These are phyloP conservation scores for Solanum hybrid DNA, from an alignment of 305 asterid genomes.

Conservation along the genomic window DNA sequence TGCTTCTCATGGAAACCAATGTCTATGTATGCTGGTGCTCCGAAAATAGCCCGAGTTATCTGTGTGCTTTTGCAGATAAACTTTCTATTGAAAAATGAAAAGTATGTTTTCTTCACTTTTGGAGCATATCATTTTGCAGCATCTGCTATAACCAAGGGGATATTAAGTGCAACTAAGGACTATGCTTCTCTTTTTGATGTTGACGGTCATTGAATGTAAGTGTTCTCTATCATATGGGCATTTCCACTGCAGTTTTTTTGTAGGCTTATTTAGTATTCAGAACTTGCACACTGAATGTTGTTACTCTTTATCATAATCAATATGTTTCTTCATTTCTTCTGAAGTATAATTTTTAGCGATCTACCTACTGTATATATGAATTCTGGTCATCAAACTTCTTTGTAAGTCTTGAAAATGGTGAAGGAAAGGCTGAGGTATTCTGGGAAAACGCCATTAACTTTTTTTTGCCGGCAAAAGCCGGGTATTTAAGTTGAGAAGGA, in stretches of 20 bases:
- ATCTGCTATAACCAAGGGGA: neutral
- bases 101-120: neutral
- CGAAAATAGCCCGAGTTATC: neutral
- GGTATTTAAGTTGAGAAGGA: neutral
- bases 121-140: neutral
- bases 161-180: constrained; percentile 40
- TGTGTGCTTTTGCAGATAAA: neutral
- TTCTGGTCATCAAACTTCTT: neutral
- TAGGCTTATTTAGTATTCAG: neutral
- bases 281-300: neutral
- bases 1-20: neutral
- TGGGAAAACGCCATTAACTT: neutral
- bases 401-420: neutral
- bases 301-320: neutral
- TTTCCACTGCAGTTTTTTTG: neutral
- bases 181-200: constrained; percentile 90
- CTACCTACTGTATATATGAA: neutral
- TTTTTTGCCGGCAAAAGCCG: neutral
- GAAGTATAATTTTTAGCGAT: neutral
- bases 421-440: neutral
- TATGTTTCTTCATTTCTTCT: neutral
- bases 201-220: constrained; percentile 97
- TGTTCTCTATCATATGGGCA: constrained; percentile 9
- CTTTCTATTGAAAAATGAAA: neutral
- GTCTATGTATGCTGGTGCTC: neutral